Base-by-base conservation (phyloP, 2,329 filamentous ascomycete species). In the Ascochyta lentis region DNA sequence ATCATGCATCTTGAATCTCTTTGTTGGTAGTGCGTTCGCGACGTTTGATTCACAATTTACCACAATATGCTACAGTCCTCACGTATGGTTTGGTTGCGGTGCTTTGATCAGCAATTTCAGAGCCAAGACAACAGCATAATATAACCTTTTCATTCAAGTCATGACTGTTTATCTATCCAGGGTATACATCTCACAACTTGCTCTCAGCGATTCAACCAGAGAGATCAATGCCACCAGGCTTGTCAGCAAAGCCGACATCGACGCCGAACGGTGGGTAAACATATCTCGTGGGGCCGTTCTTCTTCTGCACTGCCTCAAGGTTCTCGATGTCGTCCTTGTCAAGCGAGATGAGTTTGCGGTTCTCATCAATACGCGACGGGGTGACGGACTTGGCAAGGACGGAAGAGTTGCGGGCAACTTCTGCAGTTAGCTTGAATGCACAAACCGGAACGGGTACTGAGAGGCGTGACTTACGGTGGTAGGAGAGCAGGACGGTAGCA, bases 341-440 rank as follows among this genome's bases (percentile, higher is more conserved):
- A 41, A 90, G 82, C 66, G 86, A 82, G 65, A 90, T 81, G 50
- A 91, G 80, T 61, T 87, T 83, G 72, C 84, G 79, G 77, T 92
- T 92, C 67, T 87, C 82, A 70, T 87, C 84, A 75, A 92, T 91
- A 64, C 89, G 83, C 43, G 82, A 81, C 13, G 84, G 83, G 6
- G 83, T 90, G 35, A 90, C 86, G 0, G 88, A 91, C 77, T 92
- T 92, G 67, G 89, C 84, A 26, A 92, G 81, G 16, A 92, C 89
- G 6, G 87, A 90, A 70, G 80, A 84, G 64, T 88, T 88, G 58
- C 87, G 84, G 49, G 86, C 83, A 42, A 91, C 88, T 90, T 31
- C 41, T n/a, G 8, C 40, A 7, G 53, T 58, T 35, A 51, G 45
- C 15, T 38, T 5, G 13, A 7, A 29, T 22, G 53, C 29, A 33